Conservation (phyloP, 2,329 filamentous ascomycete genomes). For the Fusarium sp. region DNA sequence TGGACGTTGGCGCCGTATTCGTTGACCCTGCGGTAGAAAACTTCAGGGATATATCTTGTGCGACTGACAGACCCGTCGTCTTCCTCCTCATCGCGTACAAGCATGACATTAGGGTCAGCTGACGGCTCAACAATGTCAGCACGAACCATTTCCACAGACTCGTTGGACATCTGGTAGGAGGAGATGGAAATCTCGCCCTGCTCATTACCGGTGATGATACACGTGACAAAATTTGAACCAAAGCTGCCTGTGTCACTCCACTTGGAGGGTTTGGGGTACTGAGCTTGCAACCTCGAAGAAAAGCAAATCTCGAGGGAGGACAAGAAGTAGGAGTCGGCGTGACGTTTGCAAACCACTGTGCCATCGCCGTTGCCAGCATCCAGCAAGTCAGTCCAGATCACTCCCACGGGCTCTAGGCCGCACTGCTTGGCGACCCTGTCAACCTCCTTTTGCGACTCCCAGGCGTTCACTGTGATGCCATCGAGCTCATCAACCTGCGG, state of each 20-base stretch:
- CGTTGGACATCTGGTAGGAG: conserved; percentile 93
- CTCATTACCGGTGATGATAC: conserved; percentile 92
- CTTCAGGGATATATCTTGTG: conserved; percentile 92
- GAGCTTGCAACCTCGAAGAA: conserved; percentile 85
- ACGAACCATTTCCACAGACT: conserved; percentile 95
- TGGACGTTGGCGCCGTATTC: conserved; percentile 97
- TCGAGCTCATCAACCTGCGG: conserved; percentile 91
- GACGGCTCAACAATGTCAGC: conserved; percentile 96
- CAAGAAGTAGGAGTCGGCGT: conserved; percentile 93
- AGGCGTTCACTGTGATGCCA: conserved; percentile 84
- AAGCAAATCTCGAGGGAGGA: conserved; percentile 93
- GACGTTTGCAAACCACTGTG: conserved; percentile 91
- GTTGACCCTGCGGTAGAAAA: conserved; percentile 95
- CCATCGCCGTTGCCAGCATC: conserved; percentile 85
- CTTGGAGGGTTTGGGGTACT: conserved; percentile 89
- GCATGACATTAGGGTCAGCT: conserved; percentile 91
- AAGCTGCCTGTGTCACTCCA: conserved; percentile 97
- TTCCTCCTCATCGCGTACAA: conserved; percentile 92
- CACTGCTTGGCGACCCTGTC: conserved; percentile 83
- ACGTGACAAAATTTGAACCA: conserved; percentile 97
- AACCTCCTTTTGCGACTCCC: conserved; percentile 85
- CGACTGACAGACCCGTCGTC: conserved; percentile 74
- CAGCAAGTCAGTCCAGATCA: conserved; percentile 93
- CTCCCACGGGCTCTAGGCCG: conserved; percentile 86
- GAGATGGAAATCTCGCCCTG: conserved; percentile 88